Evolutionary conservation across 2,329 filamentous ascomycete genomes (phyloP).

Genomic region (Nigrospora oryzae): DNA sequence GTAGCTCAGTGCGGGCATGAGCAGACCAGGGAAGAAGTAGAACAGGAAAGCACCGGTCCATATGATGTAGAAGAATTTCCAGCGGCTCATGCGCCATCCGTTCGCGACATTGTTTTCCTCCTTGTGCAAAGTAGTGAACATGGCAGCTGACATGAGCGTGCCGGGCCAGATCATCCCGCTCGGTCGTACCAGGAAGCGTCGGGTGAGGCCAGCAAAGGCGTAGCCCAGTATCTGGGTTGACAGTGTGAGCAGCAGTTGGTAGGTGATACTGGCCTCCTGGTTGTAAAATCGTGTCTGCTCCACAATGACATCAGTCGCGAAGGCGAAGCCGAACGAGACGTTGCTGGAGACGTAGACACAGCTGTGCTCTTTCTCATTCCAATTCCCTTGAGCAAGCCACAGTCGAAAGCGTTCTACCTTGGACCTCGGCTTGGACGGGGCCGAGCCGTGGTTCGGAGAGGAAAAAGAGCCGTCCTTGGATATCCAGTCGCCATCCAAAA

Average conservation of each 20-base stretch:
- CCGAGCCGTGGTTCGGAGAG: conserved; percentile 6
- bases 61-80: conserved; percentile 74
- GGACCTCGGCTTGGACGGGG: conserved; percentile 13
- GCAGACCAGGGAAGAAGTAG: conserved; percentile 76
- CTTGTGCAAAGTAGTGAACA: conserved; percentile 82
- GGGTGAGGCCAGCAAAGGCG: conserved; percentile 73
- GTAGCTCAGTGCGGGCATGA: conserved; percentile 79
- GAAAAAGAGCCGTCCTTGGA: not conserved
- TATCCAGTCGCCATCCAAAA: conserved; percentile 42
- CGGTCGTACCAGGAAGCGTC: conserved; percentile 74
- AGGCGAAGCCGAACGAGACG: conserved; percentile 82
- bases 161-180: conserved; percentile 90
- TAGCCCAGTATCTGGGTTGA: conserved; percentile 85
- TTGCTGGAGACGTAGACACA: conserved; percentile 88
- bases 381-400: conserved; percentile 71
- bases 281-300: conserved; percentile 87
- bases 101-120: conserved; percentile 75
- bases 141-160: conserved; percentile 78
- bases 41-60: conserved; percentile 66
- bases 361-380: conserved; percentile 85
- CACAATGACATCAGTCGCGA: conserved; percentile 83
- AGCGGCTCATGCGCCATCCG: conserved; percentile 75
- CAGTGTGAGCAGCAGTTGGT: conserved; percentile 75
- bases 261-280: conserved; percentile 66
- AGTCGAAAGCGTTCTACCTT: conserved; percentile 43